Conservation (phyloP, 2,329 filamentous ascomycete genomes). For the Furcasterigmium furcatum region DNA sequence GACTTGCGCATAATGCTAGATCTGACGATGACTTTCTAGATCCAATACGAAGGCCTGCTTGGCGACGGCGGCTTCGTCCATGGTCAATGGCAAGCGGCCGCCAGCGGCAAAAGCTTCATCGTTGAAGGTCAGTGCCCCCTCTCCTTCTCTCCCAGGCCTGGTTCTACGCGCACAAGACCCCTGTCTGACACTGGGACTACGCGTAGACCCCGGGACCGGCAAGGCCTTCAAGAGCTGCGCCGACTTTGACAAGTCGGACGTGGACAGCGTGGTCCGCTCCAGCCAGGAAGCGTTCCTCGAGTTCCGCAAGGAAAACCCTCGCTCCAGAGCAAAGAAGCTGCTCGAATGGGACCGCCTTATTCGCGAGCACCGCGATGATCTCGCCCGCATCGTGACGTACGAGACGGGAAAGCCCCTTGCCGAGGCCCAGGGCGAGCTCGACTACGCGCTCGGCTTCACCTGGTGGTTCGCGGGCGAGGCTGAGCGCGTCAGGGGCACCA, state of each 20-base stretch:
- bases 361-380: constrained; percentile 27
- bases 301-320: constrained; percentile 32
- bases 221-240: constrained; percentile 46
- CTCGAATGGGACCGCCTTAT: constrained; percentile 33
- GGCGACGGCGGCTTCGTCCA: no score
- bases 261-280: constrained; percentile 31
- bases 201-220: constrained; percentile 50
- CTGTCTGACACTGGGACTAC: no score
- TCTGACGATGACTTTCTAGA: no score
- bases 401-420: constrained; percentile 56
- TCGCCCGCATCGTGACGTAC: constrained; percentile 34
- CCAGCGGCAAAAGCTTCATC: no score
- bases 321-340: constrained; percentile 29
- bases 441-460: constrained; percentile 50
- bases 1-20: no score
- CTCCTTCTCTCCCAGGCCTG: no score
- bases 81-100: no score
- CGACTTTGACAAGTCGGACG: constrained; percentile 36
- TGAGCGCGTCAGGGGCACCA: constrained; percentile 51
- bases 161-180: no score
- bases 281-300: constrained; percentile 30
- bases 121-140: no score
- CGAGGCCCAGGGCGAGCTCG: constrained; percentile 52
- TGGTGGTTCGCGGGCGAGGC: constrained; percentile 56
- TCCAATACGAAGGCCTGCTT: no score